Conservation (phyloP, 2,329 filamentous ascomycete genomes). For the Sordariomycetes sp. region DNA sequence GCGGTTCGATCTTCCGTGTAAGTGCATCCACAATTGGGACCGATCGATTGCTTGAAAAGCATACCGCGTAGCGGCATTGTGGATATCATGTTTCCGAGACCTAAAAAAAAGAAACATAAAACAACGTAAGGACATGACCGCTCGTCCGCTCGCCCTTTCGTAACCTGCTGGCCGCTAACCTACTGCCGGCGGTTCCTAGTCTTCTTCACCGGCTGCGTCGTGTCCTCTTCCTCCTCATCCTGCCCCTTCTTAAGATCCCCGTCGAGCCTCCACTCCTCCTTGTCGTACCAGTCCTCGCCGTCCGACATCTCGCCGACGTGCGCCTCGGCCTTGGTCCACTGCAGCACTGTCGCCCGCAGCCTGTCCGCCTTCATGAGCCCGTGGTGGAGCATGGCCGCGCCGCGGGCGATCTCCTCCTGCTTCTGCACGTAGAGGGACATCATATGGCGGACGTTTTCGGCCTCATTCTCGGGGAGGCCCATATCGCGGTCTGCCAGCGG, state of each 20-base stretch:
- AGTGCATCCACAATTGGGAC: no score
- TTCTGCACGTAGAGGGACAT: conserved; percentile 74
- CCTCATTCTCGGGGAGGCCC: conserved; percentile 61
- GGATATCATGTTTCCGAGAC: background rate
- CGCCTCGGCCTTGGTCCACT: conserved; percentile 69
- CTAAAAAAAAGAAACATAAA: background rate
- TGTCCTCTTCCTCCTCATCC: conserved; percentile 73
- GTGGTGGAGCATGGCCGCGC: conserved; percentile 55
- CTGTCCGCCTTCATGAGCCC: conserved; percentile 65
- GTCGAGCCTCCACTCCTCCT: conserved; percentile 65
- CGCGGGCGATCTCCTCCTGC: conserved; percentile 72
- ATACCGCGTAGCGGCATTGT: background rate
- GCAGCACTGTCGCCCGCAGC: conserved; percentile 58
- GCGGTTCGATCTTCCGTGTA: no score
- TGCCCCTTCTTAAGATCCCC: conserved; percentile 73
- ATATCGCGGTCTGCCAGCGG: conserved; percentile 58
- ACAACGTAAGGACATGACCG: background rate
- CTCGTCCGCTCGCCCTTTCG: background rate
- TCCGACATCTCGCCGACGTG: conserved; percentile 74
- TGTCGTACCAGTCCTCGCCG: conserved; percentile 83
- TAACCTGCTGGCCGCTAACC: background rate
- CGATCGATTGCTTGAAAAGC: no score
- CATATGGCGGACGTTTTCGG: conserved; percentile 65
- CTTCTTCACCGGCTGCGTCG: conserved; percentile 47
- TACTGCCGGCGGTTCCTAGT: conserved; percentile 42